Conservation (phyloP, 345 rosid species). For the Lumnitzera racemosa region DNA sequence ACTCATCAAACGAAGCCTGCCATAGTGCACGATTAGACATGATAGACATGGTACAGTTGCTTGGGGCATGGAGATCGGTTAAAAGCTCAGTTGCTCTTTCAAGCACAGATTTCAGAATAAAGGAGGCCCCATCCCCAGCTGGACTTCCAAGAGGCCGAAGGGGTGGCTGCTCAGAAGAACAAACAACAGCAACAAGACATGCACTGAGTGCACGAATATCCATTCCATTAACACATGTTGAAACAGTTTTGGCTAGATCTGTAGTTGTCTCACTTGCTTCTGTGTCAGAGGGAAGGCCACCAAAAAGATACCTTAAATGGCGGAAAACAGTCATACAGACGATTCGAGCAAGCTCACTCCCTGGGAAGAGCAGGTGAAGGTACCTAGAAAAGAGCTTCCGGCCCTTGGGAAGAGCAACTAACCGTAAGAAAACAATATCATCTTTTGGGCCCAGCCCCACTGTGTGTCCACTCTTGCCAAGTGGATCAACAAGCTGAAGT, state of each 20-base stretch:
- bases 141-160: conserved; percentile 88
- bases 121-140: conserved; percentile 83
- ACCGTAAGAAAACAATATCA: conserved; percentile 70
- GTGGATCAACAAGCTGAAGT: conserved; percentile 91
- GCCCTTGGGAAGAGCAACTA: conserved; percentile 81
- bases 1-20: conserved; percentile 95
- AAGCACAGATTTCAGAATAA: conserved; percentile 65
- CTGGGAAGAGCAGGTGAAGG: conserved; percentile 74
- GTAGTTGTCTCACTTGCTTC: conserved; percentile 56
- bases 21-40: conserved; percentile 63
- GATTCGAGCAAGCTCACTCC: conserved; percentile 74
- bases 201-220: conserved; percentile 83
- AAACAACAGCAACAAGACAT: conserved; percentile 96
- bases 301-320: conserved; percentile 82
- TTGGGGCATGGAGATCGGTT: conserved; percentile 30
- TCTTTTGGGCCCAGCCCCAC: conserved; percentile 53
- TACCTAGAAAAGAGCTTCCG: conserved; percentile 57
- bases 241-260: conserved; percentile 58
- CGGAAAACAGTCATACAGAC: conserved; percentile 93
- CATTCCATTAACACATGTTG: conserved; percentile 63
- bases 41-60: conserved; percentile 37
- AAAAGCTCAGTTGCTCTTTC: conserved; percentile 78
- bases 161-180: conserved; percentile 97
- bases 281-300: conserved; percentile 59
- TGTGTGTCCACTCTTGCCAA: conserved; percentile 47